These are phyloP conservation scores for Moricandia moricandioides DNA, from an alignment of 345 rosid species.

Conservation along the genomic window DNA sequence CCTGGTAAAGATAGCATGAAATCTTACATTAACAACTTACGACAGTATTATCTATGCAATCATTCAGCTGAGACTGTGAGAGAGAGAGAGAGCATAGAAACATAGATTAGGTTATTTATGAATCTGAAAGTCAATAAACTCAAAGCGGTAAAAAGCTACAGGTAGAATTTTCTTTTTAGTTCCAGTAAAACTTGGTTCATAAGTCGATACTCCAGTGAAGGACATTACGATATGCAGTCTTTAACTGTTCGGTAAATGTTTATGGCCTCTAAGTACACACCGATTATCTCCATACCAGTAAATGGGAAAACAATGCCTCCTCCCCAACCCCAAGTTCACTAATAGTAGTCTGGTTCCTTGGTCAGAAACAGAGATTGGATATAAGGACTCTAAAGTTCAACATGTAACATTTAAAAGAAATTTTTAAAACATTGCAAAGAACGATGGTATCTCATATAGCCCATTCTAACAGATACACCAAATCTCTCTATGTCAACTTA, in stretches of 20 bases:
- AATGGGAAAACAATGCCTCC: constrained; percentile 74
- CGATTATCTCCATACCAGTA: constrained; percentile 81
- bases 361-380: constrained; percentile 7
- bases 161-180: neutral
- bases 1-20: constrained; percentile 86
- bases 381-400: constrained; percentile 4
- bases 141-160: neutral
- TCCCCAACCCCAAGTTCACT: constrained; percentile 66
- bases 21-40: constrained; percentile 48
- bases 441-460: too few relatives aligned
- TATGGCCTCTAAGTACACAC: constrained; percentile 43
- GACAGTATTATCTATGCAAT: constrained; percentile 8
- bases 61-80: neutral
- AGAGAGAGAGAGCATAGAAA: neutral
- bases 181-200: too few relatives aligned
- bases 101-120: neutral
- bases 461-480: too few relatives aligned
- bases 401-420: neutral
- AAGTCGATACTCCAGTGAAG: neutral
- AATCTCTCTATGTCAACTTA: too few relatives aligned
- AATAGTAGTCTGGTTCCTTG: constrained; percentile 33
- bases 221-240: constrained; percentile 65
- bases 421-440: too few relatives aligned
- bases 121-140: neutral
- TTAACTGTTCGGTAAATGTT: constrained; percentile 86